These are phyloP conservation scores for Tilletiaria anomala DNA, from an alignment of 1,284 basidiomycete genomes.

Conservation along the genomic window DNA sequence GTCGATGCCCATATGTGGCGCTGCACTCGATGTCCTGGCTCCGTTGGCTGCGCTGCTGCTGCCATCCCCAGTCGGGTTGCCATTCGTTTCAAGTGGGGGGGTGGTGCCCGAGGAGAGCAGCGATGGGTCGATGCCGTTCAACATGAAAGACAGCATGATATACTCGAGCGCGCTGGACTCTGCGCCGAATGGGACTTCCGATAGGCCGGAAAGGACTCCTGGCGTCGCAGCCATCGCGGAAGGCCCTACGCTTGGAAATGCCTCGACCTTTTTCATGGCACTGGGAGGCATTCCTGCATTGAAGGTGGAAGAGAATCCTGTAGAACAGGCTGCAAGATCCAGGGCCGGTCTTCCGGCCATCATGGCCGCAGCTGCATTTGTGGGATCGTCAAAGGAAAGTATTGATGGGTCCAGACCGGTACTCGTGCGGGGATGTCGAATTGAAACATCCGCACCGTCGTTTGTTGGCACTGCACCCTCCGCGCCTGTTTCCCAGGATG, in stretches of 20 bases:
- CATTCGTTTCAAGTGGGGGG: no score
- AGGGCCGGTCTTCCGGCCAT: not conserved
- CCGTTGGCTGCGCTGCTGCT: no score
- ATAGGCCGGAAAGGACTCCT: not conserved
- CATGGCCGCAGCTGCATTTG: not conserved
- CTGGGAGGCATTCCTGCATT: not conserved
- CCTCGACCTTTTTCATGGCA: no score
- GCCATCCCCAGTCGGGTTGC: no score
- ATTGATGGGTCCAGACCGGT: no score
- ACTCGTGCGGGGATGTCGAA: no score
- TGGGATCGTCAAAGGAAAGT: not conserved
- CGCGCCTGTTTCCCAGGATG: no score
- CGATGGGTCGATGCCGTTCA: conserved; percentile 41
- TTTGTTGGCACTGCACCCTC: no score
- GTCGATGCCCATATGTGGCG: no score
- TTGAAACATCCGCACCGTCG: no score
- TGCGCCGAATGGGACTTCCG: conserved; percentile 51
- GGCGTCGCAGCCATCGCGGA: not conserved
- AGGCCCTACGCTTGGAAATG: not conserved
- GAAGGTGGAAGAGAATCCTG: not conserved
- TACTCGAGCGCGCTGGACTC: conserved; percentile 82
- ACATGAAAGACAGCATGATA: conserved; percentile 75
- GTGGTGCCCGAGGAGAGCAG: conserved; percentile 7
- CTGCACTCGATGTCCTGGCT: no score
- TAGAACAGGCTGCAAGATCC: not conserved